These are phyloP conservation scores for Leccinum longicurvipes DNA, from an alignment of 768 basidiomycete genomes.

Conservation along the genomic window DNA sequence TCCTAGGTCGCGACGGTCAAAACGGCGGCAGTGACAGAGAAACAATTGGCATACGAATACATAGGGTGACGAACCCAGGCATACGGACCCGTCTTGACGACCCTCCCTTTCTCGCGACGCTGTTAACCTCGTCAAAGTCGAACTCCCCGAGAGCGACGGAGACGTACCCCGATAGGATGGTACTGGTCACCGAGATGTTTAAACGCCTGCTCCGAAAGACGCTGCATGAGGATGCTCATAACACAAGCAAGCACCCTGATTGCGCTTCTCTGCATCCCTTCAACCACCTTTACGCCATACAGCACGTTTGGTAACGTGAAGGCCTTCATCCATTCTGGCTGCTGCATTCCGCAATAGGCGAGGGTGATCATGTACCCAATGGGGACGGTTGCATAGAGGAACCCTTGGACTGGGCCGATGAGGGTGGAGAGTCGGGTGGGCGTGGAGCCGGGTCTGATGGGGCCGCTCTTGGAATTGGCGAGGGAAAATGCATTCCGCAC, in stretches of 20 bases:
- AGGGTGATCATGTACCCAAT: neutral
- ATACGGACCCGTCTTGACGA: constrained; percentile 14
- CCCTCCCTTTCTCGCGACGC: constrained; percentile 11
- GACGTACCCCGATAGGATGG: constrained; percentile 13
- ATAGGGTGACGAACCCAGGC: constrained; percentile 13
- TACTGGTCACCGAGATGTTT: constrained; percentile 8
- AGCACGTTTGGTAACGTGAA: neutral
- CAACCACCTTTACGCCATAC: neutral
- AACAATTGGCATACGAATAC: constrained; percentile 4
- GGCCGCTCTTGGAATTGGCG: constrained; percentile 6
- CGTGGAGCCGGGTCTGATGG: constrained; percentile 3
- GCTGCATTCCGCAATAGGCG: neutral
- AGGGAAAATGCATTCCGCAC: neutral
- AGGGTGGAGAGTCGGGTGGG: neutral
- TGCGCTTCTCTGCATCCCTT: neutral
- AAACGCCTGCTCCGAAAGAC: neutral
- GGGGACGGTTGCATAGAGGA: neutral
- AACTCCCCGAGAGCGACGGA: neutral
- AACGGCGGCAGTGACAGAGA: neutral
- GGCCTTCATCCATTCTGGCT: constrained; percentile 3
- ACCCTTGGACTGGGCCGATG: neutral
- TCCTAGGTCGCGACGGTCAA: neutral
- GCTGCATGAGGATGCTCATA: neutral
- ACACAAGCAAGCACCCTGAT: neutral
- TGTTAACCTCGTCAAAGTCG: neutral